Base-by-base conservation (phyloP, 2,329 filamentous ascomycete genomes). In the Fusarium sororula region DNA sequence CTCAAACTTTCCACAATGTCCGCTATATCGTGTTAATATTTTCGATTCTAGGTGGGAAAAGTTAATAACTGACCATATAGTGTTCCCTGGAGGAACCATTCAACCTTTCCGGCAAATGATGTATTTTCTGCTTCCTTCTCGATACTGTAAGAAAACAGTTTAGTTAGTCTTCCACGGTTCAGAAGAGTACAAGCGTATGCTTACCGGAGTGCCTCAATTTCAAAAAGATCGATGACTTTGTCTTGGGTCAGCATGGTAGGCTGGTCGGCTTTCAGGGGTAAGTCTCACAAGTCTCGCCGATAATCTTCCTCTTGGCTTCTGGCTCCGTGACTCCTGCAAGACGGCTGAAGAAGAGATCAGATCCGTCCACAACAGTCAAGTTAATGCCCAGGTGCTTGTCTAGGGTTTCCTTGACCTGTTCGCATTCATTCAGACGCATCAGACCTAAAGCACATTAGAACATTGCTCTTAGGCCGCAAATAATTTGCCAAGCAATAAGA, bases 1-100 rank as follows among this genome's bases (percentile, higher is more conserved):
- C 67, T 68, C 70, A 71, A 58, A 48, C 51, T 54, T 54, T 54
- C 51, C 20, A 54, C 51, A 39, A 54, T 54, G 11, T 54, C 32
- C 51, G 51, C 51, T 54, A n/a, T 26, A 54, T 22, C 20, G 20
- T 42, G 51, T 55, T 14, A 41, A n/a, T 42, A 4, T 41, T 28
- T n/a, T 18, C 35, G 14, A 38, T 37, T 37, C 22, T 24, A 58
- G 18, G 17, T 51, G 44, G 32, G 39, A 18, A 38, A 55, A 65
- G 37, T 48, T 24, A 44, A 64, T 35, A 50, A 41, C 58, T 38
- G 37, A 63, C 50, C 59, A 42, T 55, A 55, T 24, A 41, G 24
- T 55, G 51, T 55, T 41, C 51, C 51, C 26, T 28, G 51, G 18
- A 55, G 51, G 20, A 55, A 55, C 26, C 51, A 55, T 42, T 28